Evolutionary conservation across 1,284 basidiomycete species (phyloP).

Genomic region (Hypsizygus ulmarius): DNA sequence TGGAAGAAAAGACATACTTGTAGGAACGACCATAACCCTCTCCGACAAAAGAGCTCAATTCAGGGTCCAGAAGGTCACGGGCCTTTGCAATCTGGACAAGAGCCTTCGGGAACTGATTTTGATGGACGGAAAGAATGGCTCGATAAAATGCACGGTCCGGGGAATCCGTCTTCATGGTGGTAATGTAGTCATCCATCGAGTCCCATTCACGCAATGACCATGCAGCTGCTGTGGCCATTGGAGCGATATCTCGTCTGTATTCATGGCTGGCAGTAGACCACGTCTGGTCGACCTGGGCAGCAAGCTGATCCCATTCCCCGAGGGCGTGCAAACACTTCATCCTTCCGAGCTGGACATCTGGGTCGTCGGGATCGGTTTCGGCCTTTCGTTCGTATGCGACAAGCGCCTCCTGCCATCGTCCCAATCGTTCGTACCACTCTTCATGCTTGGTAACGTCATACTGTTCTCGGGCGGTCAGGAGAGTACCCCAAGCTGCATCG

Average conservation of each 20-base stretch:
- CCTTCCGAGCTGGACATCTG: conserved; percentile 79
- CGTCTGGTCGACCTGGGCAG: conserved; percentile 83
- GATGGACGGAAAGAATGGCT: conserved; percentile 93
- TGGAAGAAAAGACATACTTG: conserved; percentile 59
- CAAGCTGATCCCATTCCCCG: conserved; percentile 96
- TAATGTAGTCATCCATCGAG: conserved; percentile 96
- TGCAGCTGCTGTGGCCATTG: conserved; percentile 94
- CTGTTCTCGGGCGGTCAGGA: conserved; percentile 83
- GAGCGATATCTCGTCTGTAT: conserved; percentile 89
- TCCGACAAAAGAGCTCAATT: conserved; percentile 89
- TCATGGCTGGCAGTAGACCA: conserved; percentile 87
- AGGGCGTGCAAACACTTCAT: conserved; percentile 97
- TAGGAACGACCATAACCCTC: conserved; percentile 97
- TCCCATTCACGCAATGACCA: conserved; percentile 99
- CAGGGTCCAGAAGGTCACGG: conserved; percentile 91
- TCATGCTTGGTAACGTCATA: conserved; percentile 88
- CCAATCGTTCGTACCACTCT: conserved; percentile 97
- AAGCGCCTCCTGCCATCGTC: conserved; percentile 95
- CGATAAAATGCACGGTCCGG: conserved; percentile 96
- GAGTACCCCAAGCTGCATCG: conserved; percentile 94
- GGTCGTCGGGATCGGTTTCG: conserved; percentile 63
- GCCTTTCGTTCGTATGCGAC: conserved; percentile 84
- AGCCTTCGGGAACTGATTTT: conserved; percentile 93
- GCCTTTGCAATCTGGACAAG: conserved; percentile 90
- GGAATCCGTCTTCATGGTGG: conserved; percentile 91